Percentiles rank a stretch among this genome's conserved stretches.
Conservation (phyloP, 2,329 filamentous ascomycete genomes). For the Parasarocladium wereldwijsianum region DNA sequence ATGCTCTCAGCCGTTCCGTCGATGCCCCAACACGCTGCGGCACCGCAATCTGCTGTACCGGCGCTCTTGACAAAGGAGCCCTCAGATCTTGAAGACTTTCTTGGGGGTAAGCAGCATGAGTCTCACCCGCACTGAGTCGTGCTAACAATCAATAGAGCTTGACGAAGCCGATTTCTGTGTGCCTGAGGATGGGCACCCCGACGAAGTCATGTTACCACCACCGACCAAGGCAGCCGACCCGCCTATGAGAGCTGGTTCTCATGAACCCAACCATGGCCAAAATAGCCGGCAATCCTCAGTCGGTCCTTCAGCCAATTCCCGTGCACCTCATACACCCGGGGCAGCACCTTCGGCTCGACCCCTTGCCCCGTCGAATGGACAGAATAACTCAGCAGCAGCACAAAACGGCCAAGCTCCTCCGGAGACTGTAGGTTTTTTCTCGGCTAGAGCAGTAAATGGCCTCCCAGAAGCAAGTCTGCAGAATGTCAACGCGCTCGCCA, state of each 20-base stretch:
- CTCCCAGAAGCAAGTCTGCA: constrained; percentile 33
- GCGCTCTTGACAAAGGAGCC: constrained; percentile 14
- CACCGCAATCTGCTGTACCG: constrained; percentile 1
- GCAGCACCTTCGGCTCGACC: too few species aligned
- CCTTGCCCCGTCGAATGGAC: too few species aligned
- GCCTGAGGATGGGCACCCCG: constrained; percentile 54
- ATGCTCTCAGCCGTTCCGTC: constrained; percentile 2
- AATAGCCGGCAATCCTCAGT: constrained; percentile 10
- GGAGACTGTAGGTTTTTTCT: constrained; percentile 51
- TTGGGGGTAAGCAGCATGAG: constrained; percentile 24
- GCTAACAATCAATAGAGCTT: constrained; percentile 37
- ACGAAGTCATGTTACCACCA: constrained; percentile 49
- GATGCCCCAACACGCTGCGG: background rate
- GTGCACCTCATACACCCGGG: constrained; percentile 4
- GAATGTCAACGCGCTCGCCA: too few species aligned
- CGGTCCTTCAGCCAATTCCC: background rate
- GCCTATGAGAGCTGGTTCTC: constrained; percentile 7
- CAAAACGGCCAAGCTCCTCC: constrained; percentile 8
- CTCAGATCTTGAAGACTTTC: constrained; percentile 33
- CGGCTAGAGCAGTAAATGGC: constrained; percentile 48
- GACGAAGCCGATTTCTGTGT: constrained; percentile 66
- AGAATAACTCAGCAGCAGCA: too few species aligned
- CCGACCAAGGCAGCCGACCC: constrained; percentile 6
- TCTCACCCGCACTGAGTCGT: background rate
- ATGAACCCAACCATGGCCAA: constrained; percentile 15